A percentile compares a stretch with the other conserved stretches of the same genome.
phyloP scores from a whole-genome alignment of 2,329 filamentous ascomycete genomes.

The Fusarium annulatum region DNA sequence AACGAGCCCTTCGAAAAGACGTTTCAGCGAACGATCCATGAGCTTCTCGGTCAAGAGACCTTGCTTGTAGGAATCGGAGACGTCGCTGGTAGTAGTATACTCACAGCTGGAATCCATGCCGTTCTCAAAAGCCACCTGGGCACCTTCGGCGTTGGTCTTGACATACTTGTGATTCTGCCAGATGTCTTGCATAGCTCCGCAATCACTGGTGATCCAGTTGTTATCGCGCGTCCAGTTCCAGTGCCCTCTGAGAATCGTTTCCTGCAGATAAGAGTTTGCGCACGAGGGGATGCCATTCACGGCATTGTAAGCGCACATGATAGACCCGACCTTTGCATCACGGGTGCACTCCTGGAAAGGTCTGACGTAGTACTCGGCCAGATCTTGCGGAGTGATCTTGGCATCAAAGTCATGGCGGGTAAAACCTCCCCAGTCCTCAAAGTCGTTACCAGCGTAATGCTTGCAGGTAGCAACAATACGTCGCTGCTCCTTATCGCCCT shows the following conservation, averaged over 20 bases:
- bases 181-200: conserved; percentile 11
- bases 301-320: conserved; percentile 10
- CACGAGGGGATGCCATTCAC: neutral
- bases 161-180: conserved; percentile 15
- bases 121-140: neutral
- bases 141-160: conserved; percentile 7
- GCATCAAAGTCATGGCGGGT: neutral
- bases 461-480: conserved; percentile 14
- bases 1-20: conserved; percentile 1
- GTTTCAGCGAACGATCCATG: neutral
- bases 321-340: neutral
- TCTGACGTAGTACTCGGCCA: conserved; percentile 9
- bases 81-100: conserved; percentile 14
- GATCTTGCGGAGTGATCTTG: neutral
- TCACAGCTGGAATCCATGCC: conserved; percentile 14
- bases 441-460: conserved; percentile 2
- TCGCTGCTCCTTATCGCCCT: neutral
- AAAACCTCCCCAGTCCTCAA: conserved; percentile 10
- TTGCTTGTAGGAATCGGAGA: conserved; percentile 1
- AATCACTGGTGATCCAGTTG: conserved; percentile 16
- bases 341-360: conserved; percentile 10
- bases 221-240: conserved; percentile 15
- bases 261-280: conserved; percentile 2
- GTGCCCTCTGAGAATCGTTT: conserved; percentile 1
- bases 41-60: conserved; percentile 10